Conservation (phyloP, 306 rosid genomes). For the Ochetophila trinervis region DNA sequence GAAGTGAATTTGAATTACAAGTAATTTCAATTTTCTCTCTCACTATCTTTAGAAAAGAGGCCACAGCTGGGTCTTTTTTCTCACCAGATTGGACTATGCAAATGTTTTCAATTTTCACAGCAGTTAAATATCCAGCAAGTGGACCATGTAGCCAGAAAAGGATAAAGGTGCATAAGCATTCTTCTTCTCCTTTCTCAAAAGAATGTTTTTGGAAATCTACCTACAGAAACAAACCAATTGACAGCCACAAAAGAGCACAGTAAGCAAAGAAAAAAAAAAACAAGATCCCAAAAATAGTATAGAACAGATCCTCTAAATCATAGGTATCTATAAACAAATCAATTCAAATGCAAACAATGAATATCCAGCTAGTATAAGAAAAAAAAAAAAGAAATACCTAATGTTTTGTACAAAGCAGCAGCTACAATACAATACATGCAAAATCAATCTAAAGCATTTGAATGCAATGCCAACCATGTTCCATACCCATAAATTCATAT, state of each 20-base stretch:
- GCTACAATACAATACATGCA: too few species aligned
- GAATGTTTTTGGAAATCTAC: constrained; percentile 46
- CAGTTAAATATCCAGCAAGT: constrained; percentile 27
- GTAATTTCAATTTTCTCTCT: constrained; percentile 30
- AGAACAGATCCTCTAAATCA: too few species aligned
- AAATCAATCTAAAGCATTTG: too few species aligned
- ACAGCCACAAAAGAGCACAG: not conserved
- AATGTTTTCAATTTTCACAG: constrained; percentile 33
- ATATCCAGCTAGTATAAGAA: too few species aligned
- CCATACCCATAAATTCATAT: too few species aligned
- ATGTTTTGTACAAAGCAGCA: too few species aligned
- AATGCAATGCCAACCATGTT: too few species aligned
- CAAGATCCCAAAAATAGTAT: not conserved
- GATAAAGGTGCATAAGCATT: constrained; percentile 49
- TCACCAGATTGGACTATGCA: constrained; percentile 42
- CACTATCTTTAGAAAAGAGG: constrained; percentile 40
- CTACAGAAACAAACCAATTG: constrained; percentile 30
- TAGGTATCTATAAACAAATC: too few species aligned
- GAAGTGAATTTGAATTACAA: not conserved
- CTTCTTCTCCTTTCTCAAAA: constrained; percentile 39
- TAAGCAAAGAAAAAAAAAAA: not conserved
- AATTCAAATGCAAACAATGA: too few species aligned
- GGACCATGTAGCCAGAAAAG: constrained; percentile 73
- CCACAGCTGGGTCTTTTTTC: constrained; percentile 38
- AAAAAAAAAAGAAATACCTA: too few species aligned